Base-by-base conservation (phyloP, 768 basidiomycete genomes). In the Rhizopogon roseolus region DNA sequence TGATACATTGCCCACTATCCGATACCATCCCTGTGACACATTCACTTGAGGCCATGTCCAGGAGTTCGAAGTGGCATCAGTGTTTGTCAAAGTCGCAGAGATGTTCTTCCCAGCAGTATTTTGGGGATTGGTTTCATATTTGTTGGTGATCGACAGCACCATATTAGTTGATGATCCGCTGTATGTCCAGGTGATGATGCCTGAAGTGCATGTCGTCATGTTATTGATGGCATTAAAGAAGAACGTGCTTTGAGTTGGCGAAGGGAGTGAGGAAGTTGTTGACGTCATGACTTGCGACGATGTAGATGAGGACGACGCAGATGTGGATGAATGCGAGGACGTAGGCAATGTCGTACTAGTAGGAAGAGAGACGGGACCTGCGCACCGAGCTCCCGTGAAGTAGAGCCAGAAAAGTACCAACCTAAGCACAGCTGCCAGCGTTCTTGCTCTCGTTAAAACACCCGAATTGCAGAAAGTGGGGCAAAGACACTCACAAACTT, bases 11-110 rank as follows among this genome's bases (percentile, higher is more conserved):
- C 66, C 74, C 48, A 58, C 46, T 41, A 76, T 45, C 11, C 57
- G 42, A 59, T 85, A 85, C 73, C 72, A 76, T 4, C 84, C 84
- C 50, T 72, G 65, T 0, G 77, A 63, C 22, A 82, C 64, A 54
- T 72, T 70, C 45, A 85, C 80, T 2, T 66, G 42, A 1, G 62
- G 4, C 83, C 85, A 84, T 4, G 60, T 65, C 64, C 67, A 81
- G 16, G 50, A 52, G 0, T 10, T 6, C 1, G 14, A 25, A 11
- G 46, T 27, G 4, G 78, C 68, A 50, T 68, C 42, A 7, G 61
- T 60, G 0, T 55, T 53, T 13, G 55, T 68, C 28, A 84, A 22
- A 13, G 46, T 45, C 3, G 63, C 43, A 2, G 62, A 54, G 13
- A 73, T 49, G 16, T 48, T 36, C 19, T 17, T 8, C 11, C 37